phyloP scores from a whole-genome alignment of 441 rosid genomes.

The Populus hybrid region DNA sequence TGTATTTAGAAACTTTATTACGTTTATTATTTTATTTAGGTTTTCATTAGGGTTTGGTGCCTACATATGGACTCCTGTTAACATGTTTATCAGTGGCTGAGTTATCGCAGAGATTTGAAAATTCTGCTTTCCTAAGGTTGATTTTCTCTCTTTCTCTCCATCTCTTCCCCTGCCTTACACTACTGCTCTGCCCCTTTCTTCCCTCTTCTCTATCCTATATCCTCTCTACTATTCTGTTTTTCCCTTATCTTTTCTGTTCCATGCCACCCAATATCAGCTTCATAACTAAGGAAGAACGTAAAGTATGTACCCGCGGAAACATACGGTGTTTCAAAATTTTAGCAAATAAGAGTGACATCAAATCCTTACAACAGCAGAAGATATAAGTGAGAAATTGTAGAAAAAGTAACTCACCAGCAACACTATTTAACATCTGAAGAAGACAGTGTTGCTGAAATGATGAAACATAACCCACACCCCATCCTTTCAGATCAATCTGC shows the following conservation, averaged over 20 bases:
- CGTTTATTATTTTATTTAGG: too few relatives aligned
- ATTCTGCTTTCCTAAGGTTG: neutral
- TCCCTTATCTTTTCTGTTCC: neutral
- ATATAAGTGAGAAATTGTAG: conserved; percentile 7
- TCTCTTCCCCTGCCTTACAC: neutral
- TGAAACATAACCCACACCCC: conserved; percentile 92
- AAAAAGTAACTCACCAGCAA: conserved; percentile 62
- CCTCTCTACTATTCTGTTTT: neutral
- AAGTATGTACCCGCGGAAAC: neutral
- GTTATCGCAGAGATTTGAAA: neutral
- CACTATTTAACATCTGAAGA: conserved; percentile 96
- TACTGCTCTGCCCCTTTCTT: neutral
- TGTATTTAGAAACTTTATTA: neutral
- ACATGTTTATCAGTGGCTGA: neutral
- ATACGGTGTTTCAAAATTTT: neutral
- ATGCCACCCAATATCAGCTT: neutral
- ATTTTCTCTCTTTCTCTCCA: neutral
- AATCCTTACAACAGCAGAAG: neutral
- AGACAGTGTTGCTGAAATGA: conserved; percentile 98
- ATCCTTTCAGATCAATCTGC: conserved; percentile 98
- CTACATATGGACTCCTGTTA: neutral
- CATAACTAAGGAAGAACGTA: neutral
- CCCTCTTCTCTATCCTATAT: neutral
- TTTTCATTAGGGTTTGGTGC: neutral
- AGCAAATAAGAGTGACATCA: neutral